These are phyloP conservation scores for Casuarina glauca DNA, from an alignment of 306 rosid genomes.

Conservation along the genomic window DNA sequence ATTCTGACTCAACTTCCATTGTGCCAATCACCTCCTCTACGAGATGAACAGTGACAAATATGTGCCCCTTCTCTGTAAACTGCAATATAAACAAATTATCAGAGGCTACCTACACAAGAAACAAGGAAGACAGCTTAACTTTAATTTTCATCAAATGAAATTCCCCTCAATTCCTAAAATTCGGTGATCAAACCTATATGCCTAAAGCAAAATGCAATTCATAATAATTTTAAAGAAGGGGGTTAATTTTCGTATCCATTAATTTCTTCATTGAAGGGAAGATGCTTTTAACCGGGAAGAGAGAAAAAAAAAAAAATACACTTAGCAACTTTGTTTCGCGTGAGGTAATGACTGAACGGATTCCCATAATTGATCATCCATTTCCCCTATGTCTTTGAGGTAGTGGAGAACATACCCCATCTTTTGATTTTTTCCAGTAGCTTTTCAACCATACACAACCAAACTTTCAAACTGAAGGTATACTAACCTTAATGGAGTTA, in stretches of 20 bases:
- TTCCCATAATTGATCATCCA: neutral
- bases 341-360: neutral
- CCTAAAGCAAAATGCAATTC: slow-evolving; percentile 12
- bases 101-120: slow-evolving; percentile 14
- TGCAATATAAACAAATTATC: slow-evolving; percentile 44
- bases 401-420: neutral
- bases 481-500: slow-evolving; percentile 77
- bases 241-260: neutral
- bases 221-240: neutral
- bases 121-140: slow-evolving; percentile 3
- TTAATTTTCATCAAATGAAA: slow-evolving; percentile 3
- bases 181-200: neutral
- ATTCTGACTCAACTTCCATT: slow-evolving; percentile 69
- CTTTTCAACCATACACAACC: neutral
- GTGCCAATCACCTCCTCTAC: slow-evolving; percentile 74
- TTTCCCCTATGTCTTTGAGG: neutral
- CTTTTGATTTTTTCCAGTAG: neutral
- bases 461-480: slow-evolving; percentile 2
- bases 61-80: slow-evolving; percentile 98
- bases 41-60: slow-evolving; percentile 83
- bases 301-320: too few relatives aligned
- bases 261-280: neutral
- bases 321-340: neutral
- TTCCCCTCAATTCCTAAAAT: slow-evolving; percentile 2
- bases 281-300: neutral